Conservation (phyloP, 257 asterid genomes). For the Solanum bulbocastanum region DNA sequence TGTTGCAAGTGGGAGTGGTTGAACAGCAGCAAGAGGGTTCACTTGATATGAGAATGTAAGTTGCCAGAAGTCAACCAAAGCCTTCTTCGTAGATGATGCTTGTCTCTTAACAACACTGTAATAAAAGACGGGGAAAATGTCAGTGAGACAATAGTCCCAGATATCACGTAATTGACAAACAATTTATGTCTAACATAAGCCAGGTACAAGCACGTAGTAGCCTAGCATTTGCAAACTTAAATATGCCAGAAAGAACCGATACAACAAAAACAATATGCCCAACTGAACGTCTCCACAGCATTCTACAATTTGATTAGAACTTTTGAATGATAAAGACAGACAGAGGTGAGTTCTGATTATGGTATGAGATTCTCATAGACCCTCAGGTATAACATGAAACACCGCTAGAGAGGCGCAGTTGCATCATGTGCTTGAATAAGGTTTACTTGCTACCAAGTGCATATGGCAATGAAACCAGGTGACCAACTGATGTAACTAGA, state of each 20-base stretch:
- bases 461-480: neutral
- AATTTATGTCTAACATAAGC: neutral
- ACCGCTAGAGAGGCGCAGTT: neutral
- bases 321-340: neutral
- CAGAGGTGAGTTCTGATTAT: neutral
- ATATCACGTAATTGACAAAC: neutral
- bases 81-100: slow-evolving; percentile 41
- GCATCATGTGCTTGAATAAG: neutral
- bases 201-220: neutral
- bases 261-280: neutral
- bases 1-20: slow-evolving; percentile 44
- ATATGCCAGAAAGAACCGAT: neutral
- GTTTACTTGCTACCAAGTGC: neutral
- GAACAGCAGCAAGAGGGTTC: slow-evolving; percentile 90
- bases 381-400: neutral
- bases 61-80: slow-evolving; percentile 64
- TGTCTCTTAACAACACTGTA: slow-evolving; percentile 41
- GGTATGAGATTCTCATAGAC: neutral
- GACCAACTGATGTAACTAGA: neutral
- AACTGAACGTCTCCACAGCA: neutral
- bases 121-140: neutral
- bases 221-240: neutral
- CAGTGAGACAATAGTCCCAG: neutral
- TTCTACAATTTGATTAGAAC: neutral
- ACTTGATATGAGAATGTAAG: slow-evolving; percentile 94